Conservation (phyloP, 139 green algal species). For the Picochlorum sp. region DNA sequence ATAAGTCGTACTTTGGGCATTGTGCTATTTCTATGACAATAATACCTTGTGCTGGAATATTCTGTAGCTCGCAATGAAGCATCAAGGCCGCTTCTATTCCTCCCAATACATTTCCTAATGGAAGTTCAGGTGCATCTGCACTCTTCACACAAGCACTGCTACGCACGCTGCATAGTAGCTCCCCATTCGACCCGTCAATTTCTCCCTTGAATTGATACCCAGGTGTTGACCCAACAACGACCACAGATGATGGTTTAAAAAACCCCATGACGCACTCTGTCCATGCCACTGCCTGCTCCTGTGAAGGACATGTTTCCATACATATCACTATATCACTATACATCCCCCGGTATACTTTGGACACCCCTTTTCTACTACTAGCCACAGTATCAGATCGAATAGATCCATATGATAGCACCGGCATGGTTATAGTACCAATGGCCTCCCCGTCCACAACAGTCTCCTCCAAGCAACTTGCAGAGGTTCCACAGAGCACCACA, state of each 20-base stretch:
- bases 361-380: background rate
- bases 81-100: background rate
- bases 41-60: background rate
- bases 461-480: no score
- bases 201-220: background rate
- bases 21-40: background rate
- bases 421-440: no score
- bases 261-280: background rate
- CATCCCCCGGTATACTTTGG: background rate
- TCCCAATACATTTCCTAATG: background rate
- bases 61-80: background rate
- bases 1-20: background rate
- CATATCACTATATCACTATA: background rate
- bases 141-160: background rate
- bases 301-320: background rate
- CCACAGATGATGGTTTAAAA: background rate
- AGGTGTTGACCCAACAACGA: background rate
- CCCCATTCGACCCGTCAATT: constrained; percentile 11
- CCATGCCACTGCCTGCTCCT: background rate
- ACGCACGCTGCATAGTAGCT: constrained; percentile 8
- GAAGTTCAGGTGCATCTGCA: background rate
- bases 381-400: background rate
- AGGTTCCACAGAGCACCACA: no score
- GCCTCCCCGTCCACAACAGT: no score
- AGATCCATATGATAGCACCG: no score